Percentiles rank a stretch among this genome's conserved stretches.
phyloP scores from a whole-genome alignment of 2,329 filamentous ascomycete species.

The Calonectria naviculata region DNA sequence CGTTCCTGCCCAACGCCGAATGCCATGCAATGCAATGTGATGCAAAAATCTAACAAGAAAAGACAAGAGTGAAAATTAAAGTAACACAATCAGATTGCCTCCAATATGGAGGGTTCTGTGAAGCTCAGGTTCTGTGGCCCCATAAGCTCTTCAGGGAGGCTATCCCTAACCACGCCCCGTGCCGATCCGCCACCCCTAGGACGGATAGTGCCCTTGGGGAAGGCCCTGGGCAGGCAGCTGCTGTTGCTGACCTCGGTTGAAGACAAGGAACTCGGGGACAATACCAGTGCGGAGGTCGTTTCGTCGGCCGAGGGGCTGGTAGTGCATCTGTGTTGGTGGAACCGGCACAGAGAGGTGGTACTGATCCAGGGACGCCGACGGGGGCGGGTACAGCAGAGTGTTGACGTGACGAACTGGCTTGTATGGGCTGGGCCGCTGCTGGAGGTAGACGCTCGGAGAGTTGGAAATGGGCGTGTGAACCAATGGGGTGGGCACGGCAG shows the following conservation, averaged over 20 bases:
- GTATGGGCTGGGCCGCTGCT: slow-evolving; percentile 91
- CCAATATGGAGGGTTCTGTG: slow-evolving; percentile 2
- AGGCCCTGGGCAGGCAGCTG: slow-evolving; percentile 37
- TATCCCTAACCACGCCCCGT: slow-evolving; percentile 1
- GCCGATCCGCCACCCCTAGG: slow-evolving; percentile 45
- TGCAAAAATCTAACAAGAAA: slow-evolving; percentile 34
- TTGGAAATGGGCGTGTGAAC: slow-evolving; percentile 75
- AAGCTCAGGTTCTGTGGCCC: slow-evolving; percentile 13
- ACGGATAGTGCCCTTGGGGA: slow-evolving; percentile 48
- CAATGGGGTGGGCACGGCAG: slow-evolving; percentile 67
- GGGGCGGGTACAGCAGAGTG: slow-evolving; percentile 89
- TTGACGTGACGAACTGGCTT: slow-evolving; percentile 90
- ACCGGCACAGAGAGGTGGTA: slow-evolving; percentile 70
- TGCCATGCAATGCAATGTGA: slow-evolving; percentile 44
- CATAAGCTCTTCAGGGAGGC: not conserved
- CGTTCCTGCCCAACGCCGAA: slow-evolving; percentile 43
- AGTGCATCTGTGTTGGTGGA: slow-evolving; percentile 81
- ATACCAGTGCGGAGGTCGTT: slow-evolving; percentile 76
- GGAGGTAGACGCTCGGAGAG: slow-evolving; percentile 88
- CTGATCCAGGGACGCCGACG: slow-evolving; percentile 81
- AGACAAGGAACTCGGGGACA: slow-evolving; percentile 70
- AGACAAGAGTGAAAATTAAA: slow-evolving; percentile 28
- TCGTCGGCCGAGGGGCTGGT: slow-evolving; percentile 79
- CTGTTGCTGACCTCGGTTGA: slow-evolving; percentile 47
- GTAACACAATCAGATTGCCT: slow-evolving; percentile 19